Base-by-base conservation (phyloP, 495 filamentous ascomycete genomes). In the Aspergillus taichungensis region DNA sequence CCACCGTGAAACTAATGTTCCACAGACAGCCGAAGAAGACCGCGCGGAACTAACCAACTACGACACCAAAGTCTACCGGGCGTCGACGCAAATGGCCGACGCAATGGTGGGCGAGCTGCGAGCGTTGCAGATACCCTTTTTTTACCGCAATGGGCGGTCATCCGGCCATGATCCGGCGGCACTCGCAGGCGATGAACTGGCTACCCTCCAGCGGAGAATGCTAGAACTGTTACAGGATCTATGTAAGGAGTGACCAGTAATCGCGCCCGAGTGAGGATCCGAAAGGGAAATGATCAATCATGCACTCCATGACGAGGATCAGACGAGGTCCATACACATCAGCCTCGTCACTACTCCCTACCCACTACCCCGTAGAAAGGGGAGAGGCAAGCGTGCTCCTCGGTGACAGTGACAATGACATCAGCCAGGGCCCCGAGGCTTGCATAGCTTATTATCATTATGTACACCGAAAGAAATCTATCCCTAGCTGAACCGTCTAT, bases 101-200 rank as follows among this genome's bases (percentile, higher is more conserved):
- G 73, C 77, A 5, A 75, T 82, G 56, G 61, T 57, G 6, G 46
- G 57, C 9, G 80, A 83, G 53, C 58, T 88, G 18, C 68, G 71
- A 31, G 65, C 52, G 6, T 54, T 84, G 43, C 73, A 74, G 5
- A 77, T 87, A 30, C 84, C 84, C 0, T 86, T 87, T 55, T 88
- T 87, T 56, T 72, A 68, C 32, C 64, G 73, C 8, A 64, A 61
- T 34, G 50, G 54, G 24, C 59, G 64, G 13, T 30, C 45, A 9
- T 35, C 45, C 13, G 14, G 50, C 53, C 6, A 46, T 41, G 13
- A 44, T 9, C 28, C 13, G 6, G 27, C 33, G 33, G 12, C 11
- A 31, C 12, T 79, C 10, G 60, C 63, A 1, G 65, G 69, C 39
- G 51, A 56, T 2, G 75, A 83, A 37, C 50, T 86, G 42, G 49